phyloP scores from a whole-genome alignment of 176 grass and related monocot genomes.

The Lolium rigidum region DNA sequence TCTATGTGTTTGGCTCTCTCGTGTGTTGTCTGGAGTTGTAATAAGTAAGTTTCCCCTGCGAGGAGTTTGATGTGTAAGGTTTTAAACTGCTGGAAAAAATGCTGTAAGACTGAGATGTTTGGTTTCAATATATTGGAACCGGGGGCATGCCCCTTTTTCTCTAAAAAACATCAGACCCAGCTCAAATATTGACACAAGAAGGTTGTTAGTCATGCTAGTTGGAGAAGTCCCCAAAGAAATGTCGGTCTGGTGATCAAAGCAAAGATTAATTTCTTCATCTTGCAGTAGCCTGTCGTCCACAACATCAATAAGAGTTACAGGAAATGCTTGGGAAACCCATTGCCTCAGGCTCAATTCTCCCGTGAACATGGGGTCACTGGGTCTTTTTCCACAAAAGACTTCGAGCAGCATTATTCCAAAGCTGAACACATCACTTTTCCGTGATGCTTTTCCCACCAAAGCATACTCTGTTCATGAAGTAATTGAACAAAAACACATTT shows the following conservation, averaged over 20 bases:
- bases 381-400: neutral
- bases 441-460: neutral
- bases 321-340: constrained; percentile 32
- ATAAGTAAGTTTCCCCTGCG: no score
- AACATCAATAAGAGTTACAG: neutral
- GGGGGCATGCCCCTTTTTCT: no score
- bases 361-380: neutral
- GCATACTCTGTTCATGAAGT: neutral
- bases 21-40: no score
- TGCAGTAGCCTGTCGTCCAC: constrained; percentile 14
- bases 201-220: neutral
- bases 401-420: constrained; percentile 13
- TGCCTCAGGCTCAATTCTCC: constrained; percentile 7
- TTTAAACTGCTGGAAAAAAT: no score
- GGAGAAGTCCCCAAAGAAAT: neutral
- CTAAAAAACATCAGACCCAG: neutral
- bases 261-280: neutral
- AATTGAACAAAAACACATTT: neutral
- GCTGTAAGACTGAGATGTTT: no score
- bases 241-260: neutral
- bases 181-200: neutral
- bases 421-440: neutral
- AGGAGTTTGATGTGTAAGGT: no score
- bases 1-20: no score
- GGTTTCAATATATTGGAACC: no score